Base-by-base conservation (phyloP, 768 basidiomycete species). In the Amanita jacksonii region DNA sequence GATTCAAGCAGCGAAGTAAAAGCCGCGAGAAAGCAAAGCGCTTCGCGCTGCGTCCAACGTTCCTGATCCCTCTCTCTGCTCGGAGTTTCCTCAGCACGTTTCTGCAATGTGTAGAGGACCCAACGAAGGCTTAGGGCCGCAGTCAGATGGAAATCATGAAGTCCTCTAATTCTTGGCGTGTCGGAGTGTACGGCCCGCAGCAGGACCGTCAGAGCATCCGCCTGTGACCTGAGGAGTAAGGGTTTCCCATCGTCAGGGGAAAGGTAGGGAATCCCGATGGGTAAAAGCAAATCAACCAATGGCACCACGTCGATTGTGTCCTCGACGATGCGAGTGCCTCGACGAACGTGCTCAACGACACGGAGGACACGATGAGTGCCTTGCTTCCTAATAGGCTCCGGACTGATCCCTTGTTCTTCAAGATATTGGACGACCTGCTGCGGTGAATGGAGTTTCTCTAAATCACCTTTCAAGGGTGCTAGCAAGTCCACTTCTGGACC, bases 11-110 rank as follows among this genome's bases (percentile, higher is more conserved):
- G 38, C 57, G 61, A 59, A 24, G 48, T 42, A 57, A 78, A 77
- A 24, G 76, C 65, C 0, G 73, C 63, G 33, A 88, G 66, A 54
- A 85, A 68, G 22, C 73, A 75, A 3, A 54, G 64, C 3, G 74
- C 80, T 56, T 90, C 86, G 4, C 59, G 62, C 48, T 59, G 66
- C 0, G 78, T 81, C 86, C 86, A 90, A 19, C 73, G 66, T 55
- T 85, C 85, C 50, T 68, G 70, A 47, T 79, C 73, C 31, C 76
- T 70, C n/a, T 76, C 79, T 52, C 70, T 76, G 48, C 64, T 76
- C 13, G 60, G 55, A 0, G 62, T 67, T 52, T 76, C 79, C 39
- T 66, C 49, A 19, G 76, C 73, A 13, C 82, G 73, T 6, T 50
- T 48, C 44, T 77, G 67, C 34, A 84, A 59, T 0, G 62, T 70